Conservation (phyloP, 345 rosid genomes). For the Aegle marmelos region DNA sequence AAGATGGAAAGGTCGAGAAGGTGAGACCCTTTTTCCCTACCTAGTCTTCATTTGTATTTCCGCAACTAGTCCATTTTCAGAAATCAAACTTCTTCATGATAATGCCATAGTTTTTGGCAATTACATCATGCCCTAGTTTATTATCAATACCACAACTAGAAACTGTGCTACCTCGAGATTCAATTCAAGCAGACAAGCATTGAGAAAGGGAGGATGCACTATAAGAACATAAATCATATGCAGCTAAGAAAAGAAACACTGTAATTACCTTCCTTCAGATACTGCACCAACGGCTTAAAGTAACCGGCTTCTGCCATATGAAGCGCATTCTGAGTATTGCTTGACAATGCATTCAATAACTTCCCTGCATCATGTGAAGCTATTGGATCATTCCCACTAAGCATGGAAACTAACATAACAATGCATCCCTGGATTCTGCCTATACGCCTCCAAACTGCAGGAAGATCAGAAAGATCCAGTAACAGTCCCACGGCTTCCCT, state of each 20-base stretch:
- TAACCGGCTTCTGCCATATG: slow-evolving; percentile 82
- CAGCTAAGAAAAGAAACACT: neutral
- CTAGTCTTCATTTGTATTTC: neutral
- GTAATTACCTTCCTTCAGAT: slow-evolving; percentile 50
- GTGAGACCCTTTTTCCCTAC: neutral
- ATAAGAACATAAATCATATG: neutral
- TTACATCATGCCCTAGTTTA: neutral
- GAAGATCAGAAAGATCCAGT: slow-evolving; percentile 48
- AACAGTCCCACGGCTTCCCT: slow-evolving; percentile 63
- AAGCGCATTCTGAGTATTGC: slow-evolving; percentile 68
- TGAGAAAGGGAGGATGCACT: neutral
- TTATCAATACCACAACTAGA: neutral
- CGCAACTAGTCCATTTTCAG: neutral
- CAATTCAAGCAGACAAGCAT: slow-evolving; percentile 3
- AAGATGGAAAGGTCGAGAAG: neutral
- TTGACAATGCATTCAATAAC: slow-evolving; percentile 53
- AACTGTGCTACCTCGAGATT: neutral
- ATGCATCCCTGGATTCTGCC: slow-evolving; percentile 71
- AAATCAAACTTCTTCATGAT: neutral
- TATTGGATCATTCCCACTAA: slow-evolving; percentile 45
- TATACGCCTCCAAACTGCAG: slow-evolving; percentile 48
- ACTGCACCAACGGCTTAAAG: slow-evolving; percentile 62
- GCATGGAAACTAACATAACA: slow-evolving; percentile 56
- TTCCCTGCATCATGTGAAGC: slow-evolving; percentile 54
- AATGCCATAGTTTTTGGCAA: neutral